Base-by-base conservation (phyloP, 2,329 filamentous ascomycete genomes). In the Nigrograna mackinnonii region DNA sequence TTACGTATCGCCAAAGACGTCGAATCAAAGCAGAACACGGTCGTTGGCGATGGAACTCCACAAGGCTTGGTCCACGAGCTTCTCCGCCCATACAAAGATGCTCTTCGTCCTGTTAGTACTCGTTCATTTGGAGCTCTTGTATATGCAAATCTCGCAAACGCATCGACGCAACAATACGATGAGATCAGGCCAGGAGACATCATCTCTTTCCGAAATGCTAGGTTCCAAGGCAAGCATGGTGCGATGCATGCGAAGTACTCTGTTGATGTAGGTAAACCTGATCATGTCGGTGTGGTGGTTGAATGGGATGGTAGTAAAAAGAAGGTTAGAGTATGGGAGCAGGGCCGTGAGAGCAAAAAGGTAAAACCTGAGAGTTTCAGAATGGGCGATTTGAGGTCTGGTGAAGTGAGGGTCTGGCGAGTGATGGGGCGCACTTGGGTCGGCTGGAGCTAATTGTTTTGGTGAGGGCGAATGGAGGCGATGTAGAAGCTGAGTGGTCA, bases 301-400 rank as follows among this genome's bases (percentile, higher is more conserved):
- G 94, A 99, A 67, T 99, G 94, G 94, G 94, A 99, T 67, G 94
- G 94, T 3, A 95, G 90, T 30, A 96, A 96, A 81, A 96, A 96
- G 79, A 96, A 97, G 78, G 86, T 99, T 19, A 77, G 91, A 20
- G 91, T 86, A 2, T 97, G 90, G 89, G 94, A 97, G 69, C 94
- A 99, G 66, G 92, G 92, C 0, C 78, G 92, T 12, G 92, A 97
- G 74, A 91, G 84, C 67, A 92, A 87, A 69, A 97, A 96, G 76
- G 86, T 95, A 41, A 94, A 95, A 75, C 75, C 89, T 47, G 92
- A 97, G 76, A 95, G 91, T 71, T 97, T 92, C 73, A 89, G 91
- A 73, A 79, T 99, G 47, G 91, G 91, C 33, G 94, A 99, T 72
- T 64, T 99, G 66, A 81, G 89, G 64, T 92, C 87, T 68, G 94